Percentiles rank a stretch among this genome's conserved stretches.
Conservation (phyloP, 208 protist species). For the Leishmania braziliensis region DNA sequence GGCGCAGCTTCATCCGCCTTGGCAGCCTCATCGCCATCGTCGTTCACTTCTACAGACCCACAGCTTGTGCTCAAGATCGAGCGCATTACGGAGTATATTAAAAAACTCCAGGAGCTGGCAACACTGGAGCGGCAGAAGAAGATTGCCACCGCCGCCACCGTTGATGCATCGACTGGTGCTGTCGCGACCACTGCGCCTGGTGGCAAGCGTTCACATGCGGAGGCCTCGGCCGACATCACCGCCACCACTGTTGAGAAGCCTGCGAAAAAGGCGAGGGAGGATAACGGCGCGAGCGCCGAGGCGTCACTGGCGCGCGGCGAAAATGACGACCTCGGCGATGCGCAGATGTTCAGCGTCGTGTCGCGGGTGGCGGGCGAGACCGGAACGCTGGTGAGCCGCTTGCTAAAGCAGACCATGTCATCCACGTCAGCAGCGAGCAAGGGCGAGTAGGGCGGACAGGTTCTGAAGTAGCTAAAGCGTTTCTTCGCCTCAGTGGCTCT, state of each 20-base stretch:
- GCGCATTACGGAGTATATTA: constrained; percentile 85
- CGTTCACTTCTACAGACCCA: constrained; percentile 34
- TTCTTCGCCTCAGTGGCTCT: neutral
- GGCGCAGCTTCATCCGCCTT: neutral
- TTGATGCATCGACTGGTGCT: neutral
- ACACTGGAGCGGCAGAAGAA: constrained; percentile 35
- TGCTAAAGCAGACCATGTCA: constrained; percentile 33
- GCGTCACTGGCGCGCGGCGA: neutral
- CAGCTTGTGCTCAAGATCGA: constrained; percentile 87
- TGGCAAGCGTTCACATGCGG: constrained; percentile 8
- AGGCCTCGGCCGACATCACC: neutral
- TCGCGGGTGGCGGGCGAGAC: constrained; percentile 36
- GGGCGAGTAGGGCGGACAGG: neutral
- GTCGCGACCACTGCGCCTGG: neutral
- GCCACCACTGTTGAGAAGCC: neutral
- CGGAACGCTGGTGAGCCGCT: constrained; percentile 35
- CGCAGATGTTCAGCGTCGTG: constrained; percentile 55
- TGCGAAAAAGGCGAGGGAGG: constrained; percentile 1
- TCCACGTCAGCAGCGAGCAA: neutral
- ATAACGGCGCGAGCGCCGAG: neutral
- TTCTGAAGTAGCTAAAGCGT: neutral
- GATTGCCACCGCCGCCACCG: neutral
- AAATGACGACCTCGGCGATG: constrained; percentile 40
- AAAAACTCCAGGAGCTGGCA: constrained; percentile 86
- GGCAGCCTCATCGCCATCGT: neutral